Evolutionary conservation across 768 basidiomycete genomes (phyloP).

Genomic region (Fomitopsis serialis): DNA sequence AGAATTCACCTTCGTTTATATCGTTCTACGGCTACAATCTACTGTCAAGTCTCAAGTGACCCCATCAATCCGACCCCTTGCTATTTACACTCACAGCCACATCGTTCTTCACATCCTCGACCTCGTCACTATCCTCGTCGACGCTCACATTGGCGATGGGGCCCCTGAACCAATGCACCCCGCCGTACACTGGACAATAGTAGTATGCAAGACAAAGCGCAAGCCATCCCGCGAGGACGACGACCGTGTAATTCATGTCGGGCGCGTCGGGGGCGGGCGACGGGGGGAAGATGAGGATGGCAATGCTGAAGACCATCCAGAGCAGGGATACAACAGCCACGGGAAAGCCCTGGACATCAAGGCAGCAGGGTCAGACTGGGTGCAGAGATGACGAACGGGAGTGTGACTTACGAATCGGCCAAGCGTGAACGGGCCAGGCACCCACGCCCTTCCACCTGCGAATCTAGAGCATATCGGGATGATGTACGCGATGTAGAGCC

Average conservation of each 20-base stretch:
- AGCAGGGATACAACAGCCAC: slow-evolving; percentile 27
- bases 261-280: slow-evolving; percentile 24
- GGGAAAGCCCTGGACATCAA: slow-evolving; percentile 20
- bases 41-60: slow-evolving; percentile 45
- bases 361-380: no score
- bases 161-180: slow-evolving; percentile 23
- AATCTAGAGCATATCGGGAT: slow-evolving; percentile 31
- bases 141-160: slow-evolving; percentile 22
- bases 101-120: no score
- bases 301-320: slow-evolving; percentile 34
- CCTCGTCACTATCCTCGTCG: no score
- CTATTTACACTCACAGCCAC: neutral
- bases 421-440: slow-evolving; percentile 31
- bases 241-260: slow-evolving; percentile 37
- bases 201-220: slow-evolving; percentile 31
- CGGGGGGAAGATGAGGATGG: slow-evolving; percentile 31
- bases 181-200: slow-evolving; percentile 28
- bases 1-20: no score
- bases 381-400: no score
- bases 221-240: slow-evolving; percentile 30
- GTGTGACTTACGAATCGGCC: slow-evolving; percentile 22
- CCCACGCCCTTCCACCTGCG: slow-evolving; percentile 19
- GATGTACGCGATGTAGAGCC: slow-evolving; percentile 24
- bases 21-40: no score
- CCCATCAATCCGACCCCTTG: slow-evolving; percentile 44